A percentile compares a stretch with the other conserved stretches of the same genome.
These are phyloP conservation scores for Lichtheimia corymbifera DNA, from an alignment of 371 early-diverging fungal species.

Conservation along the genomic window DNA sequence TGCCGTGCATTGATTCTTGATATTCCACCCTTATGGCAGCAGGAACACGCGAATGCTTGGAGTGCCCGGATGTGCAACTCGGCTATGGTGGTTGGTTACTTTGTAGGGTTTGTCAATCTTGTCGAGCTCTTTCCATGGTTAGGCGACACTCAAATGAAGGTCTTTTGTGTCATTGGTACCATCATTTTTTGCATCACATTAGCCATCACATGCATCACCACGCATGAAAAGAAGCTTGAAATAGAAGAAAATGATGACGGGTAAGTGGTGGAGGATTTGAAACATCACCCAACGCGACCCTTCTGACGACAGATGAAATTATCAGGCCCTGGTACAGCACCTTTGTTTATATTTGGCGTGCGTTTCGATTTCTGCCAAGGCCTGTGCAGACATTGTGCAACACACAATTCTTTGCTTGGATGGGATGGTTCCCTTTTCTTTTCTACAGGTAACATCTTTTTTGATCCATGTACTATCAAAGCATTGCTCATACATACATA, in stretches of 20 bases:
- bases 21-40: conserved; percentile 68
- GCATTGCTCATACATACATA: not conserved
- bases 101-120: conserved; percentile 68
- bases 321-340: conserved; percentile 54
- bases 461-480: not conserved
- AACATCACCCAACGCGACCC: not conserved
- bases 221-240: conserved; percentile 50
- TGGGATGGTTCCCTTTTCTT: conserved; percentile 86
- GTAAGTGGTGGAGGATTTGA: conserved; percentile 16
- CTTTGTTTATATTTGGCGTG: conserved; percentile 58
- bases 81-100: conserved; percentile 76
- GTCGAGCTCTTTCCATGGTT: conserved; percentile 61
- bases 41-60: conserved; percentile 73
- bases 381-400: conserved; percentile 72
- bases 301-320: conserved; percentile 5
- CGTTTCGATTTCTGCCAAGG: conserved; percentile 58
- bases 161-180: conserved; percentile 65
- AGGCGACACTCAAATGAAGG: conserved; percentile 68
- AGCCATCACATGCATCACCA: conserved; percentile 54
- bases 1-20: conserved; percentile 80
- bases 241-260: conserved; percentile 17
- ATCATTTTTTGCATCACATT: conserved; percentile 54
- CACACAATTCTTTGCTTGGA: conserved; percentile 84
- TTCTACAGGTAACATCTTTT: conserved; percentile 46
- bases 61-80: conserved; percentile 76